A percentile compares a stretch with the other conserved stretches of the same genome.
Evolutionary conservation across 2,329 filamentous ascomycete genomes (phyloP).

Genomic region (Arthrobotrys musiformis): DNA sequence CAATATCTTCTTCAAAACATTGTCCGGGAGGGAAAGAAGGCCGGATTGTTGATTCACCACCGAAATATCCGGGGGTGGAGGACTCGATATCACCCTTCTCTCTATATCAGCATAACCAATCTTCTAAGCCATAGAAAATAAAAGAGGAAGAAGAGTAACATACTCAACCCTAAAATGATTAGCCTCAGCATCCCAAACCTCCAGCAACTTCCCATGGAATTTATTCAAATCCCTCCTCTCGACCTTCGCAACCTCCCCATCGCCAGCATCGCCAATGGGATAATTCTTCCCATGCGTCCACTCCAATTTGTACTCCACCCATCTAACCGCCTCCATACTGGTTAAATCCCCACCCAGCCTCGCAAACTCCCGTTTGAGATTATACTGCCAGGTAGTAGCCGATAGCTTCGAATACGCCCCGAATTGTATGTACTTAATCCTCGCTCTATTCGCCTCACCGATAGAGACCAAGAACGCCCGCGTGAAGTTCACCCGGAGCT

Average conservation of each 20-base stretch:
- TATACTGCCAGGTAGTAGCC: conserved; percentile 18
- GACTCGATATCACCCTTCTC: not conserved
- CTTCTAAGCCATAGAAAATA: not conserved
- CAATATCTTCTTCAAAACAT: conserved; percentile 7
- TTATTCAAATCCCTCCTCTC: conserved; percentile 8
- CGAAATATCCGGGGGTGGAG: not conserved
- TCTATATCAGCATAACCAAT: not conserved
- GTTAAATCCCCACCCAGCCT: conserved; percentile 9
- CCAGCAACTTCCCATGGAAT: conserved; percentile 18
- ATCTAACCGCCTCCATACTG: conserved; percentile 13
- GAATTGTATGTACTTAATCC: conserved; percentile 5
- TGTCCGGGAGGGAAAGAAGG: conserved; percentile 6
- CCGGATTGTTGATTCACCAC: not conserved
- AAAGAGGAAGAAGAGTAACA: not conserved
- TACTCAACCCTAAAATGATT: conserved; percentile 4
- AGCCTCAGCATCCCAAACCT: not conserved
- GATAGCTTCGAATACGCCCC: conserved; percentile 25
- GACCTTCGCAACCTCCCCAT: not conserved
- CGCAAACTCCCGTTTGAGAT: conserved; percentile 27
- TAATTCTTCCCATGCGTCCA: conserved; percentile 27
- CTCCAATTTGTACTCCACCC: conserved; percentile 24
- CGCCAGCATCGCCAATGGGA: not conserved
- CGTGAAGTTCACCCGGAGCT: conserved; percentile 30
- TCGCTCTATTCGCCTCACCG: conserved; percentile 3
- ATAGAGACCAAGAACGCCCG: conserved; percentile 27